Base-by-base conservation (phyloP, 176 grass and related monocot species). In the Avena atlantica region DNA sequence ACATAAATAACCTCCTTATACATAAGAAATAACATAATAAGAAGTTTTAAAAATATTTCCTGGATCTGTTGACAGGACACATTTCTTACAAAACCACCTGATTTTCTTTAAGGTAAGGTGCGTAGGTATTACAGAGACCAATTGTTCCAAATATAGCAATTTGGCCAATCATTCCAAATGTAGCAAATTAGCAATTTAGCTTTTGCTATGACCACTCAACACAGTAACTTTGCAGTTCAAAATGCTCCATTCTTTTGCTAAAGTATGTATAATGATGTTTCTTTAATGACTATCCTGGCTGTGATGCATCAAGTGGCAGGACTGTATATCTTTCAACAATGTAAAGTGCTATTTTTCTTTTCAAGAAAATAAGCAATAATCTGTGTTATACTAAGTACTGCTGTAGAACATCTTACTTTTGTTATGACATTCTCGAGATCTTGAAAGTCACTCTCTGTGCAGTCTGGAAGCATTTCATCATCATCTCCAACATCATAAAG, bases 361-460 rank as follows among this genome's bases (percentile, higher is more conserved):
- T 74, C 12, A 81, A 29, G 47, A 19, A 70, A 23, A 56, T 12
- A 70, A 81, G 45, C 21, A 78, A 24, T 55, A 79, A 59, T 25
- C 60, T 6, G 17, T n/a, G 34, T 64, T 34, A 70, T 16, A 31
- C 51, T 27, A 75, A 65, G 60, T 37, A 88, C 3, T 44, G 45
- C n/a, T 79, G 27, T 63, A 84, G 61, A 92, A 51, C 3, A 84
- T 80, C 88, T 82, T 86, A 98, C 96, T 86, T 98, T 95, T 75
- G 79, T 50, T 72, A 98, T 94, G 24, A 98, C 34, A 75, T 85
- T 88, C 88, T 98, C 96, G 76, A 98, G 96, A 58, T 95, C 93
- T 80, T 88, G 77, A 86, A 98, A 98, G 42, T 89, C 84, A 81
- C 79, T 89, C 86, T 95, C 96, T 47, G 60, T 73, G 63, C 76